Percentiles rank a stretch among this genome's conserved stretches.
Evolutionary conservation across 208 protist genomes (phyloP).

Genomic region (Acanthamoeba culbertsoni): DNA sequence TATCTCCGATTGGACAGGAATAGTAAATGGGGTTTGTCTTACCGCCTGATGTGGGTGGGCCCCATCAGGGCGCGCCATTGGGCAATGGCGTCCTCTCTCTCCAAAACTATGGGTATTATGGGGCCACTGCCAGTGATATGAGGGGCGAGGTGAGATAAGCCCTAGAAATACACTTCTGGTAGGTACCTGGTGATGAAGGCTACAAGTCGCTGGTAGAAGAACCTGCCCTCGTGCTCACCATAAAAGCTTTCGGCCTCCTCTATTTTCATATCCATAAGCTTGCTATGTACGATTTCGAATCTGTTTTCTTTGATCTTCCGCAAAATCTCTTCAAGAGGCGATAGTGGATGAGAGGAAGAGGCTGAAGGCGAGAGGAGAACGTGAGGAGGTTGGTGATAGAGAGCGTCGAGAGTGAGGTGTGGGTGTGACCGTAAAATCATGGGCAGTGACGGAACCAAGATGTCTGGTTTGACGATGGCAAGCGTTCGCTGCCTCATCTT

Average conservation of each 20-base stretch:
- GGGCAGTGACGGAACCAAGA: conserved; percentile 18
- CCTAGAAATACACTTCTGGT: background rate
- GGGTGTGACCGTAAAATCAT: background rate
- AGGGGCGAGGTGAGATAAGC: background rate
- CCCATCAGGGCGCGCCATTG: conserved; percentile 46
- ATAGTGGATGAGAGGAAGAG: background rate
- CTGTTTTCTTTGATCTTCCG: background rate
- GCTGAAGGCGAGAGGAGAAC: background rate
- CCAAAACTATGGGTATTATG: background rate
- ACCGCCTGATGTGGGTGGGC: conserved; percentile 29
- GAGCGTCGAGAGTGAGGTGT: background rate
- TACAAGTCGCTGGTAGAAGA: conserved; percentile 51
- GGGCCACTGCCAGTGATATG: background rate
- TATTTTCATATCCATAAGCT: background rate
- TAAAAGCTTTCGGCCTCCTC: conserved; percentile 39
- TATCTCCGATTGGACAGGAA: background rate
- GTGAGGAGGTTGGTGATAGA: background rate
- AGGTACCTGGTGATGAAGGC: conserved; percentile 28
- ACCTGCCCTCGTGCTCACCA: conserved; percentile 18
- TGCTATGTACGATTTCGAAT: background rate
- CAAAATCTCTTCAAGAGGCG: background rate
- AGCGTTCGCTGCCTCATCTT: background rate
- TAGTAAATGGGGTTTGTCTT: background rate
- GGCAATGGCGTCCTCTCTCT: background rate
- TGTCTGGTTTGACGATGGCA: conserved; percentile 48